phyloP scores from a whole-genome alignment of 1,139 yeast genomes.

The Debaryomyces sp. region DNA sequence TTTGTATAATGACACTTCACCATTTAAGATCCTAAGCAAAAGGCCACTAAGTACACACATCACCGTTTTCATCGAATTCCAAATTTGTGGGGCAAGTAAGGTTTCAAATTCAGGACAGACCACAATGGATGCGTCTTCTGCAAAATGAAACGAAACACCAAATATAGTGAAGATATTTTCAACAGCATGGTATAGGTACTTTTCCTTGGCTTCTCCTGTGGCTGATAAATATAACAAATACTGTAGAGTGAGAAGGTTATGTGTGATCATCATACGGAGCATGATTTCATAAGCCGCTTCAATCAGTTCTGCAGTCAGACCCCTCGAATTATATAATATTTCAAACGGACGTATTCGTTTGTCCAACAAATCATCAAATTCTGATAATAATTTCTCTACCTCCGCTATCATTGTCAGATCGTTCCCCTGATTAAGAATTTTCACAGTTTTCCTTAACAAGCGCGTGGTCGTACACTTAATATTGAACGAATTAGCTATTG shows the following conservation, averaged over 20 bases:
- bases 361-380: conserved; percentile 27
- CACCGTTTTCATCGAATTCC: conserved; percentile 17
- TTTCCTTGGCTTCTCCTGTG: conserved; percentile 11
- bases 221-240: background rate
- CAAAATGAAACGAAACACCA: conserved; percentile 18
- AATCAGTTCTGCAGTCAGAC: background rate
- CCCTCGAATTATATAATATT: conserved; percentile 18
- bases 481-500: background rate
- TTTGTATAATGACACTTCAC: conserved; percentile 18
- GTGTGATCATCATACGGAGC: background rate
- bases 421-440: background rate
- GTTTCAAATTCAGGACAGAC: conserved; percentile 25
- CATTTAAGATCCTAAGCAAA: conserved; percentile 16
- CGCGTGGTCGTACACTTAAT: background rate
- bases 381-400: conserved; percentile 6
- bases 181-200: conserved; percentile 17
- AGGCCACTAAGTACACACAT: conserved; percentile 8
- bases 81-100: conserved; percentile 20
- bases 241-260: background rate
- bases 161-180: conserved; percentile 24
- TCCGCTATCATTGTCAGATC: no score
- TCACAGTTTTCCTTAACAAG: conserved; percentile 1
- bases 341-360: conserved; percentile 26
- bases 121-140: conserved; percentile 15
- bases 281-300: background rate